Evolutionary conservation across 495 filamentous ascomycete species (phyloP).

Genomic region (Aspergillus bridgeri): DNA sequence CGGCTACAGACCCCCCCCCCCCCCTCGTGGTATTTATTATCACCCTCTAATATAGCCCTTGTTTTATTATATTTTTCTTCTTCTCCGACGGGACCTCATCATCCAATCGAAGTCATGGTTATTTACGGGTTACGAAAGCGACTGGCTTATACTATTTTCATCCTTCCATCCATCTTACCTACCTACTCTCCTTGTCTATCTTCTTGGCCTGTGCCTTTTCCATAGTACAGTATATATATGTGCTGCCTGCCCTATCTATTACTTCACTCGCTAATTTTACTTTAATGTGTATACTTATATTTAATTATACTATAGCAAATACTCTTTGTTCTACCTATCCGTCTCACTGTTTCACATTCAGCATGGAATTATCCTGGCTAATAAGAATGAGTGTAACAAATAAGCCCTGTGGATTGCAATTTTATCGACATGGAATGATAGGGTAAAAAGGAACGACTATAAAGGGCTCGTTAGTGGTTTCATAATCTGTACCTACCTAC

Average conservation of each 20-base stretch:
- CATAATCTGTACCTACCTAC: no score
- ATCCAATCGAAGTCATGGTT: conserved; percentile 9
- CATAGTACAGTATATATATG: not conserved
- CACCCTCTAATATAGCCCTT: conserved; percentile 8
- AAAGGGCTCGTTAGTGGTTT: no score
- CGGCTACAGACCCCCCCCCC: conserved; percentile 3
- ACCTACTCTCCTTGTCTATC: not conserved
- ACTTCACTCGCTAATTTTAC: not conserved
- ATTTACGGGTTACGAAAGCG: conserved; percentile 19
- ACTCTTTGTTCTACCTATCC: not conserved
- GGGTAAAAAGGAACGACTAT: no score
- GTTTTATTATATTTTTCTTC: conserved; percentile 11
- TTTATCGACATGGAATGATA: no score
- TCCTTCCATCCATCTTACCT: not conserved
- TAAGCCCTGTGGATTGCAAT: no score
- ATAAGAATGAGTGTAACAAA: no score
- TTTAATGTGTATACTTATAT: conserved; percentile 13
- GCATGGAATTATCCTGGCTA: no score
- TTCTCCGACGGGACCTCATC: conserved; percentile 9
- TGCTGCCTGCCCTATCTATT: not conserved
- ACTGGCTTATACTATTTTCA: conserved; percentile 1
- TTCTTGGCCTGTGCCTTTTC: not conserved
- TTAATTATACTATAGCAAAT: not conserved
- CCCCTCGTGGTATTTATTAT: conserved; percentile 6
- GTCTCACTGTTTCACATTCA: not conserved